Conservation (phyloP, 1,284 basidiomycete species). For the Trametes pubescens region DNA sequence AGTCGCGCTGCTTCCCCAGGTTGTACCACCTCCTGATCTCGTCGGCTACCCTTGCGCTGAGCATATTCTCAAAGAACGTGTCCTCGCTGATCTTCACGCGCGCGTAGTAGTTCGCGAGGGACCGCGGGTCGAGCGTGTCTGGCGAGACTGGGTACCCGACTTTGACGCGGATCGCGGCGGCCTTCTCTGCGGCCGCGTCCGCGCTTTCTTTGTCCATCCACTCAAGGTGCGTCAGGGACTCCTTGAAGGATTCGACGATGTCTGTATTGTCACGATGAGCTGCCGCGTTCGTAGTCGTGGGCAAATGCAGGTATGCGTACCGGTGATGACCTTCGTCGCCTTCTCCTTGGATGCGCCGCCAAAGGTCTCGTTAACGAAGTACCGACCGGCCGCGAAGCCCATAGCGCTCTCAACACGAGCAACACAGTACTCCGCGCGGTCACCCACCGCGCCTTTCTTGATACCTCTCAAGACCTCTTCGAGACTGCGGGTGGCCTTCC, state of each 20-base stretch:
- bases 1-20: slow-evolving; percentile 78
- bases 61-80: slow-evolving; percentile 88
- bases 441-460: slow-evolving; percentile 86
- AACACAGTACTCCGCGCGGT: slow-evolving; percentile 83
- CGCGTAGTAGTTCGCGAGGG: slow-evolving; percentile 81
- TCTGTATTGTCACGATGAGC: slow-evolving; percentile 48
- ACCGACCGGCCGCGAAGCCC: slow-evolving; percentile 80
- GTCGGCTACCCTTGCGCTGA: slow-evolving; percentile 67
- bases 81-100: slow-evolving; percentile 70
- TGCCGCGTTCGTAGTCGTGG: background rate
- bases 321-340: slow-evolving; percentile 85
- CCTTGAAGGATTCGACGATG: slow-evolving; percentile 87
- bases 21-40: slow-evolving; percentile 76
- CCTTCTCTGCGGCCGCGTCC: slow-evolving; percentile 87
- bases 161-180: slow-evolving; percentile 82
- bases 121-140: slow-evolving; percentile 77
- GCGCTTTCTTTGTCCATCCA: slow-evolving; percentile 96
- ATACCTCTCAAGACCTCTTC: slow-evolving; percentile 82
- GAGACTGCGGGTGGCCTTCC: slow-evolving; percentile 76
- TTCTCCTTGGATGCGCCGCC: slow-evolving; percentile 82
- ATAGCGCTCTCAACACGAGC: slow-evolving; percentile 68
- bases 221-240: slow-evolving; percentile 76
- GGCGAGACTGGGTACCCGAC: slow-evolving; percentile 91
- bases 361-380: slow-evolving; percentile 91
- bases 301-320: slow-evolving; percentile 46